Conservation (phyloP, 2,329 filamentous ascomycete genomes). For the Aspergillus aculeatinus region DNA sequence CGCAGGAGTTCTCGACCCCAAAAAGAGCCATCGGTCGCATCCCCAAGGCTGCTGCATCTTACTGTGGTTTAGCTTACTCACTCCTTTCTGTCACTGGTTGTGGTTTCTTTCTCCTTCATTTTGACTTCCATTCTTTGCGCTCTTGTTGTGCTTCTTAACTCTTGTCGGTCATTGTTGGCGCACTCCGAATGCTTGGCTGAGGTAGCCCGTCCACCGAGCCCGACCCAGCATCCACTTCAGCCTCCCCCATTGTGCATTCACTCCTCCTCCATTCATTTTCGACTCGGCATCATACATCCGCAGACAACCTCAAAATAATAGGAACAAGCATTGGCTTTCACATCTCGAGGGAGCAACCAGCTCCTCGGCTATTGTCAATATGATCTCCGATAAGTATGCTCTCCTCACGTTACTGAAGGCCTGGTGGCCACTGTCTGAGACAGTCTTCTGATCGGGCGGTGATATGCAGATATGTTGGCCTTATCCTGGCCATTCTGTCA, state of each 20-base stretch:
- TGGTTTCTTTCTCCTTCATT: slow-evolving; percentile 1
- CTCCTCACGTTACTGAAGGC: not conserved
- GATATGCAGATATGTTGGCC: slow-evolving; percentile 45
- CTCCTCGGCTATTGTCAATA: slow-evolving; percentile 35
- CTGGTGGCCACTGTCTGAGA: slow-evolving; percentile 3
- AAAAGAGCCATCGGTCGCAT: slow-evolving; percentile 5
- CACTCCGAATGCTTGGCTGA: slow-evolving; percentile 20
- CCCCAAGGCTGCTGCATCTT: slow-evolving; percentile 15
- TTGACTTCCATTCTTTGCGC: not conserved
- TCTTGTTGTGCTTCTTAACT: slow-evolving; percentile 1
- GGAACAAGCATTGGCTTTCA: slow-evolving; percentile 33
- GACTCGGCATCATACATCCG: slow-evolving; percentile 4
- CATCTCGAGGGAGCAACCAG: slow-evolving; percentile 36
- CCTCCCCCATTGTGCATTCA: slow-evolving; percentile 6
- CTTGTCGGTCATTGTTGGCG: slow-evolving; percentile 16
- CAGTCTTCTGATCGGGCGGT: slow-evolving; percentile 21
- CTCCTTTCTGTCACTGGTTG: slow-evolving; percentile 10
- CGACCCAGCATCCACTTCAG: slow-evolving; percentile 5
- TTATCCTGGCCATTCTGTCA: slow-evolving; percentile 48
- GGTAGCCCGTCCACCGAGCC: slow-evolving; percentile 13
- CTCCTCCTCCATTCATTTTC: slow-evolving; percentile 7
- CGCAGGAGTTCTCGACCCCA: slow-evolving; percentile 12
- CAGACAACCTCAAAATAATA: slow-evolving; percentile 9
- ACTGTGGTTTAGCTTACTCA: slow-evolving; percentile 7
- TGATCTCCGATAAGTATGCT: slow-evolving; percentile 47